Conservation (phyloP, 352 stramenopile genomes). For the Pythium sukuiense region DNA sequence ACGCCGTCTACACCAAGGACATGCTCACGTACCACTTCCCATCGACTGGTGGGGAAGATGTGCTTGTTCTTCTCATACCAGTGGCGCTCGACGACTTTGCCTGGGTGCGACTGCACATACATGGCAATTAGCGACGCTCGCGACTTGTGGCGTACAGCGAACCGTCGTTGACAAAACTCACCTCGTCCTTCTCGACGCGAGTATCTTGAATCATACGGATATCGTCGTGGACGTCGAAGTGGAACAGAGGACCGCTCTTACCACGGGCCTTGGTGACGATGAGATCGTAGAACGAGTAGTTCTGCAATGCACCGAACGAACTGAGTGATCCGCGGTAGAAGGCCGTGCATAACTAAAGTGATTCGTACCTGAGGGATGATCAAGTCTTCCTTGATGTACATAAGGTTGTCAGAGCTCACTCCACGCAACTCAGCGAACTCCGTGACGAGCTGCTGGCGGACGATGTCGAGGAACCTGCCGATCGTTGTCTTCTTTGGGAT, state of each 20-base stretch:
- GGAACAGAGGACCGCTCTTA: constrained; percentile 97
- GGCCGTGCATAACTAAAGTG: background rate
- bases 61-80: constrained; percentile 99
- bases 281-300: constrained; percentile 99
- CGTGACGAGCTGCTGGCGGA: constrained; percentile 87
- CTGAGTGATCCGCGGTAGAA: background rate
- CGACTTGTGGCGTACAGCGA: background rate
- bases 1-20: background rate
- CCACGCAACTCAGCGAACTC: constrained; percentile 94
- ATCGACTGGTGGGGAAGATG: constrained; percentile 98
- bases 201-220: constrained; percentile 91
- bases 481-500: constrained; percentile 93
- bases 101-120: constrained; percentile 87
- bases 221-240: constrained; percentile 97
- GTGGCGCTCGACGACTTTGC: constrained; percentile 96
- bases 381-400: constrained; percentile 99
- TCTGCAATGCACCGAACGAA: constrained; percentile 32
- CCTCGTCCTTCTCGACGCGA: constrained; percentile 96
- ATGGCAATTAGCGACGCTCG: too few relatives aligned
- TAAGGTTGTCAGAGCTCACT: constrained; percentile 91
- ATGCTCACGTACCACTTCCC: constrained; percentile 88
- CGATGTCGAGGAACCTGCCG: constrained; percentile 81
- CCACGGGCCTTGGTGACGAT: constrained; percentile 97
- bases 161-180: constrained; percentile 17
- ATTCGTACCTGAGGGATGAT: constrained; percentile 93